Percentiles rank a stretch among this genome's conserved stretches.
phyloP scores from a whole-genome alignment of 1,284 basidiomycete genomes.

The Ganoderma multipileum region DNA sequence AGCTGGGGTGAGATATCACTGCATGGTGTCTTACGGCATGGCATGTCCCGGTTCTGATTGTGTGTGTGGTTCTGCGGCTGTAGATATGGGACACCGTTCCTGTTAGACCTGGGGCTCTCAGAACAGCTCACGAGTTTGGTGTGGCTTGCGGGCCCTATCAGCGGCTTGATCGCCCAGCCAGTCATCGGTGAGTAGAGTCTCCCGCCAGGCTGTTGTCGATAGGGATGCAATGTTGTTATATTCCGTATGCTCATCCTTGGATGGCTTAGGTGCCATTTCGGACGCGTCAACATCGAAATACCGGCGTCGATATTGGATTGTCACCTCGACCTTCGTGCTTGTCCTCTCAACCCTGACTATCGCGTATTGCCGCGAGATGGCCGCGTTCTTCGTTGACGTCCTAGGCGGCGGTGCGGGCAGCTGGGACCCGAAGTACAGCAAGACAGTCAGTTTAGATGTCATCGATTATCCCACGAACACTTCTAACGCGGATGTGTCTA shows the following conservation, averaged over 20 bases:
- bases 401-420: constrained; percentile 82
- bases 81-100: constrained; percentile 94
- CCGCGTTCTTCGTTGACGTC: constrained; percentile 80
- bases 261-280: constrained; percentile 81
- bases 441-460: constrained; percentile 51
- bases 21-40: neutral
- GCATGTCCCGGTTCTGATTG: constrained; percentile 3
- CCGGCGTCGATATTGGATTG: constrained; percentile 90
- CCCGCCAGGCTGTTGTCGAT: neutral
- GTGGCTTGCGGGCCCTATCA: constrained; percentile 96
- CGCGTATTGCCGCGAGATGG: constrained; percentile 85
- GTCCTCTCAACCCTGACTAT: constrained; percentile 76
- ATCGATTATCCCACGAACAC: neutral
- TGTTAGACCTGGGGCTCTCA: constrained; percentile 87
- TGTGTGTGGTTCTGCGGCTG: constrained; percentile 6
- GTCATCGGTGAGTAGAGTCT: constrained; percentile 76
- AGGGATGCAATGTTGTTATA: neutral
- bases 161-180: constrained; percentile 93
- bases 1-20: constrained; percentile 70
- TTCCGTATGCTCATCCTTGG: neutral
- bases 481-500: neutral
- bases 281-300: constrained; percentile 91
- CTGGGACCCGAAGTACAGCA: constrained; percentile 84
- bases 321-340: constrained; percentile 80
- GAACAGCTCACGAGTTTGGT: constrained; percentile 93